These are phyloP conservation scores for Diplogelasinospora grovesii DNA, from an alignment of 495 filamentous ascomycete species.

Conservation along the genomic window DNA sequence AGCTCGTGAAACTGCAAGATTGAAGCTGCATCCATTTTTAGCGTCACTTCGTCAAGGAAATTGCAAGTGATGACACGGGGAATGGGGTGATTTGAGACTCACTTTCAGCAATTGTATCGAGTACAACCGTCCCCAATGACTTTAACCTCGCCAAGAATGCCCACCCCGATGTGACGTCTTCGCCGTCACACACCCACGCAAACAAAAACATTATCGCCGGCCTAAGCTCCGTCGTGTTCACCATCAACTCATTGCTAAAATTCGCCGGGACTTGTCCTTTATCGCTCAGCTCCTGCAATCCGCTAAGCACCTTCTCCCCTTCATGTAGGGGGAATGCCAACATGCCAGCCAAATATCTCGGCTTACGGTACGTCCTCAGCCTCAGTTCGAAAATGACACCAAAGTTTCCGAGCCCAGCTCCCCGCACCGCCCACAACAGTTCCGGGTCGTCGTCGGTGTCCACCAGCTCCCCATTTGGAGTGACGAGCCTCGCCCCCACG, in stretches of 20 bases:
- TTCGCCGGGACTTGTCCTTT: conserved; percentile 18
- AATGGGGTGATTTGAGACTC: conserved; percentile 1
- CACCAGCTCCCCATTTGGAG: conserved; percentile 23
- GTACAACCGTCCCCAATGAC: conserved; percentile 15
- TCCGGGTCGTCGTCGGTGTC: conserved; percentile 22
- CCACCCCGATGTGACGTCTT: conserved; percentile 15
- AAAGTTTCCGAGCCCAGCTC: conserved; percentile 33
- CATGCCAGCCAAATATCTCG: conserved; percentile 26
- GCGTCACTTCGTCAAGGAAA: neutral
- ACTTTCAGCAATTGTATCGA: conserved; percentile 26
- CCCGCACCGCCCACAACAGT: conserved; percentile 33
- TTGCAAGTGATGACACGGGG: neutral
- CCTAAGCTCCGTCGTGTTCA: conserved; percentile 21
- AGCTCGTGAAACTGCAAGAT: neutral
- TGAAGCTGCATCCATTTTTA: neutral
- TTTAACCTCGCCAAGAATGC: conserved; percentile 26
- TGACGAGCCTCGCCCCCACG: conserved; percentile 27
- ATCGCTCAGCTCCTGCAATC: conserved; percentile 14
- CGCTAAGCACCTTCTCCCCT: conserved; percentile 16
- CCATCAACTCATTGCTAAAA: conserved; percentile 23
- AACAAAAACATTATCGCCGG: conserved; percentile 19
- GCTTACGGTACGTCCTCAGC: conserved; percentile 25
- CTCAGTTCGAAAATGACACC: conserved; percentile 33
- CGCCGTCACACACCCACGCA: conserved; percentile 26
- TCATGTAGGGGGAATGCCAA: conserved; percentile 22